Evolutionary conservation across 805 yeast genomes (phyloP), one percentile per base, ranked within the genome.

Genomic region (Kodamaea leandrae): DNA sequence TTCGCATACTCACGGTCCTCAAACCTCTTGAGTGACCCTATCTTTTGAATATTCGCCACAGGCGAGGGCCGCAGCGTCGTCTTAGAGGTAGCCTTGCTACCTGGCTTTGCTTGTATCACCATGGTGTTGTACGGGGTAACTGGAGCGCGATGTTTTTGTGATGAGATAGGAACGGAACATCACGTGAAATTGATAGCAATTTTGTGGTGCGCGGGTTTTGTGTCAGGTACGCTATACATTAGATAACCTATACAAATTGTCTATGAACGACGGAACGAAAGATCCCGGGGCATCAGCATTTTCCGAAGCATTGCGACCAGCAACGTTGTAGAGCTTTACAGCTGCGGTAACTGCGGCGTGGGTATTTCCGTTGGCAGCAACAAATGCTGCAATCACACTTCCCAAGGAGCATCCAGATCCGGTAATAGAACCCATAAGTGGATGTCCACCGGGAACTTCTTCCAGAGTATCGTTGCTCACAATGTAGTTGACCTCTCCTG

Each of bases 321-420:
- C 85, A 13, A 65, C 53, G 44, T 83, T 85, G 60, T 81, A 86
- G 9, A 76, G 46, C 3, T 57, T 32, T 1, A 83, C 77, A 0
- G 88, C 91, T 0, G 70, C 66, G 2, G 70, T 66, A 0, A 78
- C 76, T 1, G 83, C 78, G 1, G 29, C 32, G 3, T 25, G 33
- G 12, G 42, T 27, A 9, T 17, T 14, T 4, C 58, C 61, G 6
- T 53, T 59, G 1, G 69, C 61, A 3, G 81, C 81, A 2, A 79
- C 57, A 44, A 66, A 72, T 1, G 85, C 67, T 0, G 85, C 81
- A 39, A 87, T 77, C 0, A 78, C 73, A 33, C 89, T 79, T 1
- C 95, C 95, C 27, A 88, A 61, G 0, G 91, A 77, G 47, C 96
- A 88, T 0, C 96, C 96, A 2, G 89, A 69, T 0, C 95, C 96